Evolutionary conservation across 1,284 basidiomycete genomes (phyloP).

Genomic region (Boletus semigastroideus): DNA sequence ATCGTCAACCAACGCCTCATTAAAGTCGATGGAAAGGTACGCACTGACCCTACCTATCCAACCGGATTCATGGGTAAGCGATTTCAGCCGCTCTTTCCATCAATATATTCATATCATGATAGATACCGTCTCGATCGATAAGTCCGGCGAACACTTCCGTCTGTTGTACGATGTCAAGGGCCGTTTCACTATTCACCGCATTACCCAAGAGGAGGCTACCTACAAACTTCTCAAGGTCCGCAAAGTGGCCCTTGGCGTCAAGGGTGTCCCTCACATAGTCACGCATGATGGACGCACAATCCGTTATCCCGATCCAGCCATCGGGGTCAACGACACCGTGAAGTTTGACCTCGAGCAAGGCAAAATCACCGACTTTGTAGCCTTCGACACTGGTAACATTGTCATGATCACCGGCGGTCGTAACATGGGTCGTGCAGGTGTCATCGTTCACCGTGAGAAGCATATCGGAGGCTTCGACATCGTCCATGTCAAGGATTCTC

Average conservation of each 20-base stretch:
- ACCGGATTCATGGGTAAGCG: conserved; percentile 93
- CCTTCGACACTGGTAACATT: conserved; percentile 97
- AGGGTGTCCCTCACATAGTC: conserved; percentile 95
- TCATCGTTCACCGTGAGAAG: conserved; percentile 95
- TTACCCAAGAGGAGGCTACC: conserved; percentile 95
- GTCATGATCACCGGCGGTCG: conserved; percentile 98
- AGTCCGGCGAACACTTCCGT: conserved; percentile 99
- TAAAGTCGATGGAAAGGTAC: conserved; percentile 98
- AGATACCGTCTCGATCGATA: conserved; percentile 98
- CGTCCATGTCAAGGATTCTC: conserved; percentile 93
- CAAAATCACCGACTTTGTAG: conserved; percentile 94
- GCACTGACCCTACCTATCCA: conserved; percentile 97
- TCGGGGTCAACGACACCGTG: conserved; percentile 98
- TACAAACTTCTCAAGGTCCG: conserved; percentile 99
- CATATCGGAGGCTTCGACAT: conserved; percentile 98
- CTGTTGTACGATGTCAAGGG: conserved; percentile 99
- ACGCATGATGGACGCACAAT: conserved; percentile 99
- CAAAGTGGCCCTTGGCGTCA: conserved; percentile 88
- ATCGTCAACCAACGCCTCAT: conserved; percentile 97
- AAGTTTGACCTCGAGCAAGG: conserved; percentile 95
- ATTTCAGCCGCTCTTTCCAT: background rate
- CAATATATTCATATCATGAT: conserved; percentile 1
- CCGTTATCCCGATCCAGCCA: conserved; percentile 96
- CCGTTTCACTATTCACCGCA: conserved; percentile 99
- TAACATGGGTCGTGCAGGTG: conserved; percentile 98